Base-by-base conservation (phyloP, 1,284 basidiomycete species). In the Papiliotrema nemorosa region DNA sequence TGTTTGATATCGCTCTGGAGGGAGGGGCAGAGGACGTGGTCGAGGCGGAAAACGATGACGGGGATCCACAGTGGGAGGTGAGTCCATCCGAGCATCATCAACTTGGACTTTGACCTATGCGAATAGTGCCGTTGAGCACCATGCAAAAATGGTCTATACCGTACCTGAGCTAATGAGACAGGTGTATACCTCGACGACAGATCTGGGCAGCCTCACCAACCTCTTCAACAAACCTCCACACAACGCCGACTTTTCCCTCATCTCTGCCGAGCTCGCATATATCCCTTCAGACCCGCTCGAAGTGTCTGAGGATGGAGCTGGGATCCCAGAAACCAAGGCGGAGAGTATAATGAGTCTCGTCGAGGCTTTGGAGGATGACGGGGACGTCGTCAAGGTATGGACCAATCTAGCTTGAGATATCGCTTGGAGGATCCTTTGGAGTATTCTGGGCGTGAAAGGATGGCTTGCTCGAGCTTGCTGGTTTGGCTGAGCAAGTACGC, bases 11-110 rank as follows among this genome's bases (percentile, higher is more conserved):
- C 3, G 72, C 72, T 2, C 52, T 73, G 6, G 73, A 76, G 21
- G 67, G 55, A 12, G 74, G 74, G n/a, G 76, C 76, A 27, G 77
- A 80, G 47, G 78, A 80, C 57, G 68, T 78, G 70, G 76, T 47
- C 74, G 79, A 67, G 47, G 49, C 57, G 2, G 57, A 60, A 44
- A 51, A 47, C 16, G 68, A 68, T 14, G 59, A 63, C 1, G 67
- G 58, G 9, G n/a, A n/a, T n/a, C 27, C 31, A 18, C 34, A 59
- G 26, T 70, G 51, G 53, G 65, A 60, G 60, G 65, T 54, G 55
- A 50, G 58, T 63, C 21, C 5, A 46, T 31, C 5, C 1, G n/a
- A n/a, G n/a, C n/a, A 2, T 24, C n/a, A n/a, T n/a, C n/a, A n/a
- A n/a, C n/a, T n/a, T n/a, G n/a, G n/a, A n/a, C n/a, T n/a, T n/a